These are phyloP conservation scores for Marasmius sp. DNA, from an alignment of 1,284 basidiomycete genomes.

Conservation along the genomic window DNA sequence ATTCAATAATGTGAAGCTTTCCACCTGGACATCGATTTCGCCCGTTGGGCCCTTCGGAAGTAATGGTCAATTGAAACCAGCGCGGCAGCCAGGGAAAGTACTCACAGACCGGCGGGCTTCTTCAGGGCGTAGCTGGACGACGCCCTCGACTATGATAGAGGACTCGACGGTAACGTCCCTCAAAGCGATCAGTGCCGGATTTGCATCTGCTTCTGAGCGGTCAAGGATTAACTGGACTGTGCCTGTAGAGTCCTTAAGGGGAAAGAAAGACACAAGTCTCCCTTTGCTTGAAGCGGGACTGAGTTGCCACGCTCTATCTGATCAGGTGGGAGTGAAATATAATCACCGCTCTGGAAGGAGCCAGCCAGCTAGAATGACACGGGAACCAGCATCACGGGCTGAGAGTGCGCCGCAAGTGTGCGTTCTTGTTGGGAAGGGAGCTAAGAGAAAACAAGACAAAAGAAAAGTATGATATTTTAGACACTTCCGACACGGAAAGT, in stretches of 20 bases:
- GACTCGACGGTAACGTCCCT: constrained; percentile 73
- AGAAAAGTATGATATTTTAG: too few species aligned
- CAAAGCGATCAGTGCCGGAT: constrained; percentile 44
- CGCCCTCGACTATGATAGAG: constrained; percentile 72
- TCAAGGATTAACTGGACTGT: constrained; percentile 77
- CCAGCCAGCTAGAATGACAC: constrained; percentile 78
- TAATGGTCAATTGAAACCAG: constrained; percentile 14
- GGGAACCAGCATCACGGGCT: constrained; percentile 50
- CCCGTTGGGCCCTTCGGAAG: constrained; percentile 56
- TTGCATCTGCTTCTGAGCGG: constrained; percentile 32
- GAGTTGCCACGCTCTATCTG: constrained; percentile 24
- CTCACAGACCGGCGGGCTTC: constrained; percentile 58
- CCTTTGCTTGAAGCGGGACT: constrained; percentile 57
- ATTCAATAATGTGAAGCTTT: constrained; percentile 74
- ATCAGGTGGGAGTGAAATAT: constrained; percentile 29
- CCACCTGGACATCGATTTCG: constrained; percentile 79
- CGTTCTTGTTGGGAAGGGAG: constrained; percentile 60
- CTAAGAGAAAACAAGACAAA: constrained; percentile 32
- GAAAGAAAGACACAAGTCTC: constrained; percentile 75
- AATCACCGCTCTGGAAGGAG: constrained; percentile 71
- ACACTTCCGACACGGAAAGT: too few species aligned
- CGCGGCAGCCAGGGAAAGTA: constrained; percentile 22
- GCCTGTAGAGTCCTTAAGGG: constrained; percentile 76
- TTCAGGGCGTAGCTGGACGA: constrained; percentile 62
- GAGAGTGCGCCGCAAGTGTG: constrained; percentile 68